These are phyloP conservation scores for Arabidopsis thaliana DNA, from an alignment of 345 rosid genomes.

Conservation along the genomic window DNA sequence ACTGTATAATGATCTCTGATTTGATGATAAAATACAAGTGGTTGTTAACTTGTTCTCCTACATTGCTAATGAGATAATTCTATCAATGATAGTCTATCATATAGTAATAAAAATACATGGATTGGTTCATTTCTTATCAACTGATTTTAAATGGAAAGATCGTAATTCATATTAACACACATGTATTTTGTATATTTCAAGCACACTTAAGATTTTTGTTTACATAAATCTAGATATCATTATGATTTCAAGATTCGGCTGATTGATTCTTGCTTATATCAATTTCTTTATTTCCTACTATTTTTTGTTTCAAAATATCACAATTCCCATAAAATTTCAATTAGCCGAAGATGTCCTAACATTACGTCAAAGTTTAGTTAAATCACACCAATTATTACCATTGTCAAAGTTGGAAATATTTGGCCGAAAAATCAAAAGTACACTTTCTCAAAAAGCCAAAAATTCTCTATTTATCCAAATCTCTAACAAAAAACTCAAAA, in stretches of 20 bases:
- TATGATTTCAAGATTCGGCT: slow-evolving; percentile 3
- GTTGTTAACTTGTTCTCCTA: not conserved
- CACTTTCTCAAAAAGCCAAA: slow-evolving; percentile 4
- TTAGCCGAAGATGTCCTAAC: not conserved
- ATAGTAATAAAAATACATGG: not conserved
- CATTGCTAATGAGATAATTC: not conserved
- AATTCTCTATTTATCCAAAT: slow-evolving; percentile 5
- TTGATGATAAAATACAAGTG: not conserved
- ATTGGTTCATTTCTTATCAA: not conserved
- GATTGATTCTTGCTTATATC: not conserved
- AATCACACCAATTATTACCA: not conserved
- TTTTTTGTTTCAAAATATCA: not conserved
- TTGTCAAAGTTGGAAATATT: slow-evolving; percentile 2
- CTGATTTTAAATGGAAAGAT: not conserved
- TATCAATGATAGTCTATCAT: not conserved
- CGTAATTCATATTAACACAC: not conserved
- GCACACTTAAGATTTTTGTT: not conserved
- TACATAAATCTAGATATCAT: slow-evolving; percentile 7
- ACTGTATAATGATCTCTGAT: not conserved
- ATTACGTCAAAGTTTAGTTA: not conserved
- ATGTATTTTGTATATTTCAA: not conserved
- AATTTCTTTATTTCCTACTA: not conserved
- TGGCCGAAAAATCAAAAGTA: slow-evolving; percentile 28
- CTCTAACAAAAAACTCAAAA: slow-evolving; percentile 14
- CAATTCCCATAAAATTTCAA: not conserved